Base-by-base conservation (phyloP, 805 yeast genomes). In the Teunomyces kruisii region DNA sequence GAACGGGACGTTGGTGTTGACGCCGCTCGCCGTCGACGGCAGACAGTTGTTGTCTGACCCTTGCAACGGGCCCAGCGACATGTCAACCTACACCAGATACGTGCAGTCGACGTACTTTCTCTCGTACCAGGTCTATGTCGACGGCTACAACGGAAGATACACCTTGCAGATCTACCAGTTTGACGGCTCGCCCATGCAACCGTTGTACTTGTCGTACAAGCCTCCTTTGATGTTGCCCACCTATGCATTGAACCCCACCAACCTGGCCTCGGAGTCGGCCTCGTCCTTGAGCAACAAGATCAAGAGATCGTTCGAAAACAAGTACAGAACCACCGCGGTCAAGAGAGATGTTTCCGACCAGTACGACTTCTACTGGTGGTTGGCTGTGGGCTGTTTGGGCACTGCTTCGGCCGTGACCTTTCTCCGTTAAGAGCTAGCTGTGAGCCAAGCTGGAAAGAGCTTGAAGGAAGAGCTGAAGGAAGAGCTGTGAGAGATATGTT, bases 151-250 rank as follows among this genome's bases (percentile, higher is more conserved):
- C 59, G 99, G 99, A 16, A 79, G 89, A 58, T 83, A 82, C 68
- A 78, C 79, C 53, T 77, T 94, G 46, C 83, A 83, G 50, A 70
- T 94, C 48, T 84, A 78, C 67, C 83, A 84, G 68, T 84, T 78
- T 55, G 89, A 85, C 63, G 97, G 97, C 13, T 64, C 87, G 13
- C 81, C 81, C 37, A 67, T 86, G 74, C 92, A 89, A 53, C 98
- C 99, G 0, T 65, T 94, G 57, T 94, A 89, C 66, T 76, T 94
- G 64, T 96, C 95, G 2, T 94, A 91, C 72, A 79, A 79, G 56
- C 99, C 99, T 5, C 95, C 99, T 8, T 76, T 86, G 79, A 94
- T 94, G 99, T 79, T 94, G 48, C 99, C 99, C 16, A 94, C 98
- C 0, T 68, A 63, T 43, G 91, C 97, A 0, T 70, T 94, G 75